Evolutionary conservation across 2,329 filamentous ascomycete species (phyloP).

Genomic region (Cytospora mali): DNA sequence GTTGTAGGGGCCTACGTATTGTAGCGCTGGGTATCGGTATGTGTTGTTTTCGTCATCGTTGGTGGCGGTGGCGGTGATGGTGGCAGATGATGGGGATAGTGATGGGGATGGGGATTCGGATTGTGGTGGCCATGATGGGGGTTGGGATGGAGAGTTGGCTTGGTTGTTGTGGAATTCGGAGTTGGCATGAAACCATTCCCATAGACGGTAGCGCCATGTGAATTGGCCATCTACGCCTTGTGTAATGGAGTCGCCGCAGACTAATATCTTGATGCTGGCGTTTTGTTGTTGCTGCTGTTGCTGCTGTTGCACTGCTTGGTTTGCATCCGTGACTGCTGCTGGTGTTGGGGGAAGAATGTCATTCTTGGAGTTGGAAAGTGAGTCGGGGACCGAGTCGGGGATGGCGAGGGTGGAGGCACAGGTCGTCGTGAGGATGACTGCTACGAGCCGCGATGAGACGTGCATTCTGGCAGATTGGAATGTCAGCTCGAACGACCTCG

Average conservation of each 20-base stretch:
- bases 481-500: background rate
- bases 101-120: conserved; percentile 15
- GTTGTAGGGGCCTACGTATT: conserved; percentile 42
- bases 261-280: conserved; percentile 34
- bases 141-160: too few relatives aligned
- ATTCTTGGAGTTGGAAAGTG: background rate
- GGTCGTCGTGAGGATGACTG: background rate
- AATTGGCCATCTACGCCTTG: conserved; percentile 44
- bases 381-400: background rate
- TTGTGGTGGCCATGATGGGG: background rate
- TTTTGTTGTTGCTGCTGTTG: background rate
- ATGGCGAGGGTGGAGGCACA: background rate
- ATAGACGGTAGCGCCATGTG: conserved; percentile 47
- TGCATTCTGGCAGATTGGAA: conserved; percentile 2
- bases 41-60: too few relatives aligned
- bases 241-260: conserved; percentile 44
- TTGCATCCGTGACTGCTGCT: background rate
- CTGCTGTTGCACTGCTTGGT: background rate
- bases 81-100: too few relatives aligned
- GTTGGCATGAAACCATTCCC: conserved; percentile 41
- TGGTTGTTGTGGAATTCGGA: background rate
- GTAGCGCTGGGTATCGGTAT: conserved; percentile 4
- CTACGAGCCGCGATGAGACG: conserved; percentile 6
- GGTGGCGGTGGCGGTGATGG: too few relatives aligned
- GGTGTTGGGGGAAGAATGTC: background rate